Evolutionary conservation across 352 stramenopile species (phyloP), one percentile per base, ranked within the genome.

Genomic region (Pythium volutum): DNA sequence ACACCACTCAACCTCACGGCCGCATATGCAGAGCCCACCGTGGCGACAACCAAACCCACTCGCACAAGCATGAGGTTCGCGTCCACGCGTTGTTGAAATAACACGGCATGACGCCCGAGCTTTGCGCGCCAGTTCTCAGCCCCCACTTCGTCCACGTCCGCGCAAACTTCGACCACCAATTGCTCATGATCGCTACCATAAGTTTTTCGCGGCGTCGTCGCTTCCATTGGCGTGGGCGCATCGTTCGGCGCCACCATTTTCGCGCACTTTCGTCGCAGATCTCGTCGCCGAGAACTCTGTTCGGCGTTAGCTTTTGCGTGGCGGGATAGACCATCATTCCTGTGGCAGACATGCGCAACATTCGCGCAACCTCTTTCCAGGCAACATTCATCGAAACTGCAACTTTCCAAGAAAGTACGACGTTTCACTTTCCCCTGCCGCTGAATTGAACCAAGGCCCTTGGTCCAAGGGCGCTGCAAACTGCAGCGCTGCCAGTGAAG

Each of bases 21-120:
- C 1, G 70, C 72, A 5, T 67, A 74, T 33, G 82, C 39, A 0
- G 79, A 90, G 4, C 70, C 67, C 5, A 53, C 67, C 23, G 84
- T 66, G 2, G 76, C 73, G 16, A 88, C 50, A 12, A 90, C 33
- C 41, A 76, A 74, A 9, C 75, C 79, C 48, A 78, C 29, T 34
- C 84, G 84, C 57, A 93, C 83, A 18, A 93, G 69, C 57, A 70
- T 71, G 46, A 91, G 71, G 53, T 93, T 81, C 26, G 71, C 69
- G 60, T 93, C 84, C 31, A 93, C 76, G n/a, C 55, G 62, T 45
- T 84, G 74, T 27, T 73, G 66, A 18, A 68, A 20, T 14, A 47
- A 20, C 11, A 66, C 55, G 2, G 59, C 51, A 9, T 52, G 29
- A 0, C 29, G 55, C 0, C 66, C 66, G 6, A 73, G 51, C 27